Evolutionary conservation across 2,329 filamentous ascomycete genomes (phyloP).

Genomic region (Aspergillus ustus): DNA sequence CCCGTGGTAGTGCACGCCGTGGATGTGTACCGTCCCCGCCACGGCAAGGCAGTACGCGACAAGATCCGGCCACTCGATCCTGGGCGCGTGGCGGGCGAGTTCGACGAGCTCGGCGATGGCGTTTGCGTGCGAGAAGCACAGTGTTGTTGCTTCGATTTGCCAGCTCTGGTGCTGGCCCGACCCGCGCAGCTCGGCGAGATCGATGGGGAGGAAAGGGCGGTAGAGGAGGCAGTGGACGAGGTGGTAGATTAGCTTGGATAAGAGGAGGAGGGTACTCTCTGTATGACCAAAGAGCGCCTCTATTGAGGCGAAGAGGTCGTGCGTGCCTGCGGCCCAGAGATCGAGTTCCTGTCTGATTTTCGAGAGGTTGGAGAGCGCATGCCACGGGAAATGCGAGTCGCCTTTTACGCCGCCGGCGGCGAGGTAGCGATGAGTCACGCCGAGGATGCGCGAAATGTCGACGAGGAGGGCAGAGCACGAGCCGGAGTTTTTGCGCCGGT

Average conservation of each 20-base stretch:
- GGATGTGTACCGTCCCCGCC: slow-evolving; percentile 85
- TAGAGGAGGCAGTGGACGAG: slow-evolving; percentile 86
- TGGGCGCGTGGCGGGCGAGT: slow-evolving; percentile 72
- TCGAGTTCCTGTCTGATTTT: slow-evolving; percentile 86
- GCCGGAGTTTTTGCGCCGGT: slow-evolving; percentile 73
- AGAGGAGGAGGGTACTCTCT: slow-evolving; percentile 76
- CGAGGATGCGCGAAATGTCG: slow-evolving; percentile 80
- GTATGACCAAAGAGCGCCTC: slow-evolving; percentile 75
- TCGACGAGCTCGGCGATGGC: slow-evolving; percentile 83
- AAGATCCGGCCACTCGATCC: slow-evolving; percentile 84
- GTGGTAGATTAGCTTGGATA: slow-evolving; percentile 87
- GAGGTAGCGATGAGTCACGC: slow-evolving; percentile 81
- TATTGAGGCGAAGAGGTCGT: slow-evolving; percentile 77
- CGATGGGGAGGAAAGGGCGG: slow-evolving; percentile 82
- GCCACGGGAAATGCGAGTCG: slow-evolving; percentile 90
- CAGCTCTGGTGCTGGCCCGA: slow-evolving; percentile 86
- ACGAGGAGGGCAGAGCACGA: slow-evolving; percentile 82
- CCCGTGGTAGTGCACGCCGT: slow-evolving; percentile 78
- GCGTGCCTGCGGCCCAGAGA: slow-evolving; percentile 80
- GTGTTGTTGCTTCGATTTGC: slow-evolving; percentile 89
- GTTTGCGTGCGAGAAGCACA: slow-evolving; percentile 85
- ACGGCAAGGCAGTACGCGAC: slow-evolving; percentile 86
- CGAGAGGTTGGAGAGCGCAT: slow-evolving; percentile 80
- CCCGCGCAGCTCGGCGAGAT: slow-evolving; percentile 77
- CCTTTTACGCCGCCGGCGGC: slow-evolving; percentile 85